Evolutionary conservation across 352 stramenopile species (phyloP).

Genomic region (Pythium rishiriense): DNA sequence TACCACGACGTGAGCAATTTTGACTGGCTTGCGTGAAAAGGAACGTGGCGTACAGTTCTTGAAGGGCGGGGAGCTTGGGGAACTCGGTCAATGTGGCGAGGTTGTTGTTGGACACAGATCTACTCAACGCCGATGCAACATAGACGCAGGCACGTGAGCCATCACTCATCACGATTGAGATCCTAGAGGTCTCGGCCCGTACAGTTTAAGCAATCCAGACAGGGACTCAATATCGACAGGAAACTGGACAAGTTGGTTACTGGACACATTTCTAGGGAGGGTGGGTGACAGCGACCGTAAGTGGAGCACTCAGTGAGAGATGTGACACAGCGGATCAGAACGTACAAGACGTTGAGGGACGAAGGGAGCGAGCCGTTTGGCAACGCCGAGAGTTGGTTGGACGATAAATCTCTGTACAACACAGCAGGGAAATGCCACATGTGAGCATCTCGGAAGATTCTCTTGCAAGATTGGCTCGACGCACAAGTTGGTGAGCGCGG

Average conservation of each 20-base stretch:
- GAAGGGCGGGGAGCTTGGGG: slow-evolving; percentile 19
- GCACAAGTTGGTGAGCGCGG: slow-evolving; percentile 23
- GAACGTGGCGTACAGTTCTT: slow-evolving; percentile 21
- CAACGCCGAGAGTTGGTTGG: slow-evolving; percentile 15
- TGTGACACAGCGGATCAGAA: neutral
- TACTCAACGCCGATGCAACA: neutral
- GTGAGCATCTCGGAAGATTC: too few relatives aligned
- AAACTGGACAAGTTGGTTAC: slow-evolving; percentile 24
- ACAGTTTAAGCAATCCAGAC: slow-evolving; percentile 11
- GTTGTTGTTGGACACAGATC: slow-evolving; percentile 26
- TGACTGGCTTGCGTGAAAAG: neutral
- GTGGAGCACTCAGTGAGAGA: too few relatives aligned
- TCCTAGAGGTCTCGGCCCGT: neutral
- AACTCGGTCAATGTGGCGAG: slow-evolving; percentile 18
- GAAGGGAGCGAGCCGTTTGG: slow-evolving; percentile 17
- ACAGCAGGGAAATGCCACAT: too few relatives aligned
- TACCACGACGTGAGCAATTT: neutral
- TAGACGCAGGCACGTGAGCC: neutral
- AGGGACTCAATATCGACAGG: slow-evolving; percentile 22
- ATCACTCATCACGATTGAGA: neutral
- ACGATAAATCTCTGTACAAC: slow-evolving; percentile 28
- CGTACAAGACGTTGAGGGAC: slow-evolving; percentile 26
- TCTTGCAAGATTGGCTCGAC: neutral
- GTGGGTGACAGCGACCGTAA: neutral
- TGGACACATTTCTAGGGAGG: slow-evolving; percentile 22